These are phyloP conservation scores for Lunularia cruciata DNA, from an alignment of 225 moss, liverwort and hornwort genomes.

Conservation along the genomic window DNA sequence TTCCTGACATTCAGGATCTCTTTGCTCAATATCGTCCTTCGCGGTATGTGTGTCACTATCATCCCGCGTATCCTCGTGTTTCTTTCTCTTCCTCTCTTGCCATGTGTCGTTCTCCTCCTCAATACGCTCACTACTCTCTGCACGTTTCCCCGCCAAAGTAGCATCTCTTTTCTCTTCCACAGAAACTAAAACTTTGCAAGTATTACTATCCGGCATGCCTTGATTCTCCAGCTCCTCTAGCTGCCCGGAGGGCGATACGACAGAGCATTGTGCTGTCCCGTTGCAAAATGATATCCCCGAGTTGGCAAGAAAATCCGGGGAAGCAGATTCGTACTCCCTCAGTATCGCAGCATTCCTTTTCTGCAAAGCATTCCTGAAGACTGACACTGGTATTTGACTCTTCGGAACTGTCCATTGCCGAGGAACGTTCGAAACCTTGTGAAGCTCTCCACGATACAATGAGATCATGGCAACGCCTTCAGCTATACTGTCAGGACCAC, in stretches of 20 bases:
- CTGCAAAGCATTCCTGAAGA: conserved; percentile 62
- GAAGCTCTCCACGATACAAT: conserved; percentile 88
- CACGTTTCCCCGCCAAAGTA: conserved; percentile 34
- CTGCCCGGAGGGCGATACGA: not conserved
- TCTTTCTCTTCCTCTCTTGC: conserved; percentile 73
- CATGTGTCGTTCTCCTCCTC: conserved; percentile 46
- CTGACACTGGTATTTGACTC: conserved; percentile 64
- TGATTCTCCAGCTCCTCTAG: conserved; percentile 47
- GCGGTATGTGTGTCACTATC: conserved; percentile 15
- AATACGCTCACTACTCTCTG: conserved; percentile 38
- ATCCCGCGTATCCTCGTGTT: conserved; percentile 50
- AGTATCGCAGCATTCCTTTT: conserved; percentile 72
- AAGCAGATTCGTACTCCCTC: conserved; percentile 46
- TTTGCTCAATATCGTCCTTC: conserved; percentile 15
- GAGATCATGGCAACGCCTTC: conserved; percentile 72
- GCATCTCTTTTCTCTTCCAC: conserved; percentile 47
- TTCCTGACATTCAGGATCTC: conserved; percentile 39
- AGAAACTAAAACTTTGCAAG: conserved; percentile 35
- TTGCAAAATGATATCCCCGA: conserved; percentile 20
- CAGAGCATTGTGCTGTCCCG: conserved; percentile 21
- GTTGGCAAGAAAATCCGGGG: conserved; percentile 48
- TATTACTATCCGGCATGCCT: conserved; percentile 46
- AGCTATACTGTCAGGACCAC: not conserved
- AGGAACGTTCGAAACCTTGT: conserved; percentile 84
- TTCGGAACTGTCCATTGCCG: conserved; percentile 90